Conservation (phyloP, 2,329 filamentous ascomycete genomes). For the Byssoonygena ceratinophila region DNA sequence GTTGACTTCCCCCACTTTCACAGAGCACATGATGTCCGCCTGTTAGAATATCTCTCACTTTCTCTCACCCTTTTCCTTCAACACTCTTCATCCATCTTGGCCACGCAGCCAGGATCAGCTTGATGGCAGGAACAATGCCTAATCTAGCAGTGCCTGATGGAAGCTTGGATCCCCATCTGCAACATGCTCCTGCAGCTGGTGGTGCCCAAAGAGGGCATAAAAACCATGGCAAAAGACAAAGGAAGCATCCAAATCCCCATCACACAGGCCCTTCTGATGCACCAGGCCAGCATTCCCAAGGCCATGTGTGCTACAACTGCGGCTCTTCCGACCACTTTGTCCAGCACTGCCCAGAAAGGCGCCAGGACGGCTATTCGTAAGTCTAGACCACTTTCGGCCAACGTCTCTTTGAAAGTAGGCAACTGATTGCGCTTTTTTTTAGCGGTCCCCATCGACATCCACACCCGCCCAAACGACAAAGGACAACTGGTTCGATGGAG, state of each 20-base stretch:
- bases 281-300: conserved; percentile 10
- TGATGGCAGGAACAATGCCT: conserved; percentile 11
- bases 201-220: conserved; percentile 14
- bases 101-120: not conserved
- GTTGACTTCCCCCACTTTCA: conserved; percentile 4
- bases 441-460: conserved; percentile 17
- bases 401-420: not conserved
- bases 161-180: conserved; percentile 2
- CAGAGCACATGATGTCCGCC: conserved; percentile 1
- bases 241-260: conserved; percentile 16
- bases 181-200: conserved; percentile 10
- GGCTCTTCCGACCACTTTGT: conserved; percentile 26
- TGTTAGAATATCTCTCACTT: not conserved
- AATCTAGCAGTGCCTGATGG: conserved; percentile 8
- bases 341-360: conserved; percentile 28
- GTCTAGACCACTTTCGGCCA: conserved; percentile 15
- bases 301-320: conserved; percentile 27
- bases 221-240: conserved; percentile 14
- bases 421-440: conserved; percentile 11
- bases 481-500: conserved; percentile 13
- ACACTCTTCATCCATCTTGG: not conserved
- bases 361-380: conserved; percentile 25
- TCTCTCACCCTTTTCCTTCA: not conserved
- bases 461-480: conserved; percentile 23
- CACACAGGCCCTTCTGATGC: conserved; percentile 7